Evolutionary conservation across 148 eudicot species (phyloP).

Genomic region (Simmondsia chinensis): DNA sequence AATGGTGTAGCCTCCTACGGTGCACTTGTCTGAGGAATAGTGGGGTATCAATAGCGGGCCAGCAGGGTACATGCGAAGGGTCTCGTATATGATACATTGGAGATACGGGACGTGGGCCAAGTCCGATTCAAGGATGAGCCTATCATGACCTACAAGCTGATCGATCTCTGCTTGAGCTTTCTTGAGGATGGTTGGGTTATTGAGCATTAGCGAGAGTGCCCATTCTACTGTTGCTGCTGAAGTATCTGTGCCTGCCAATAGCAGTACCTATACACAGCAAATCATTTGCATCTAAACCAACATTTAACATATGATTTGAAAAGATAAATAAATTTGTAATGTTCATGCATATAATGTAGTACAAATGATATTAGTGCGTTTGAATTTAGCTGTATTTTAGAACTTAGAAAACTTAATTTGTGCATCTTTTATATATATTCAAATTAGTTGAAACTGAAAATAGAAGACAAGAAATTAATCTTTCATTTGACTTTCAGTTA

Average conservation of each 20-base stretch:
- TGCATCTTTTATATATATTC: no score
- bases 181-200: conserved; percentile 16
- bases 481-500: no score
- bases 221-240: conserved; percentile 28
- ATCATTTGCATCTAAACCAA: no score
- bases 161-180: conserved; percentile 23
- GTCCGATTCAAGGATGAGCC: conserved; percentile 19
- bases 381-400: no score
- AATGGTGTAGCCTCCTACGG: conserved; percentile 14
- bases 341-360: no score
- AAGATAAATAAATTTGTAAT: no score
- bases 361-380: no score
- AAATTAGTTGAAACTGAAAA: no score
- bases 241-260: conserved; percentile 27
- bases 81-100: conserved; percentile 20
- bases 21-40: conserved; percentile 17
- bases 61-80: conserved; percentile 23
- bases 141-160: conserved; percentile 8
- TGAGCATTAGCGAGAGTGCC: conserved; percentile 28
- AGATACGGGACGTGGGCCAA: conserved; percentile 16
- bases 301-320: no score
- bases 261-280: conserved; percentile 20
- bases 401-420: no score
- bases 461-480: no score
- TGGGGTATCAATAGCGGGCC: conserved; percentile 29